Conservation (phyloP, 768 basidiomycete species). For the Tubosaeta brunneosetosa region DNA sequence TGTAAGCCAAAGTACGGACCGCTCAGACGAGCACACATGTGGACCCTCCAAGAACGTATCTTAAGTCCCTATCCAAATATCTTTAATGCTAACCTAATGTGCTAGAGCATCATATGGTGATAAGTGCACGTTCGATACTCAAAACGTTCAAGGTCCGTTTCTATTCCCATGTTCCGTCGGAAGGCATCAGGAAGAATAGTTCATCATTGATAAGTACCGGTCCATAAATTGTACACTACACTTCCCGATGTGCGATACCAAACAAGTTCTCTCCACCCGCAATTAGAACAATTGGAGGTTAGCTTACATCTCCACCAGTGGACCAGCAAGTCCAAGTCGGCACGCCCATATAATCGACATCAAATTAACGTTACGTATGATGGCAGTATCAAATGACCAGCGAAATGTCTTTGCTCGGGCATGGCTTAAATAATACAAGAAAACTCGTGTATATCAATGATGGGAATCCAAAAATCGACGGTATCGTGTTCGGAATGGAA, state of each 20-base stretch:
- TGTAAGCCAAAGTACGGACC: no score
- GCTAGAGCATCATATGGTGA: no score
- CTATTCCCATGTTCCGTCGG: not conserved
- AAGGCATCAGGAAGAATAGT: not conserved
- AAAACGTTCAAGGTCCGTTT: not conserved
- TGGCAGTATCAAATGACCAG: not conserved
- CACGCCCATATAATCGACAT: not conserved
- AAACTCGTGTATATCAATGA: not conserved
- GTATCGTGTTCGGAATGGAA: slow-evolving; percentile 1
- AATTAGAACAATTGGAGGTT: not conserved
- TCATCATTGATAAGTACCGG: not conserved
- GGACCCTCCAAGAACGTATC: no score
- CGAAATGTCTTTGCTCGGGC: not conserved
- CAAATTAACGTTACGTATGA: not conserved
- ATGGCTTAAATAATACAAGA: slow-evolving; percentile 5
- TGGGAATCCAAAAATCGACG: not conserved
- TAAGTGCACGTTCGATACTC: not conserved
- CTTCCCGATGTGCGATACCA: not conserved
- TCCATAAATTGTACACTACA: not conserved
- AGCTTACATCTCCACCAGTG: not conserved
- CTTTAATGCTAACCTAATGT: no score
- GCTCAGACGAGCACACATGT: no score
- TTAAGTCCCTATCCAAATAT: no score
- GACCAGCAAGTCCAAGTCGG: no score
- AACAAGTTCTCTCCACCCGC: not conserved